These are phyloP conservation scores for Aspergillus costaricaensis DNA, from an alignment of 2,329 filamentous ascomycete genomes.

Conservation along the genomic window DNA sequence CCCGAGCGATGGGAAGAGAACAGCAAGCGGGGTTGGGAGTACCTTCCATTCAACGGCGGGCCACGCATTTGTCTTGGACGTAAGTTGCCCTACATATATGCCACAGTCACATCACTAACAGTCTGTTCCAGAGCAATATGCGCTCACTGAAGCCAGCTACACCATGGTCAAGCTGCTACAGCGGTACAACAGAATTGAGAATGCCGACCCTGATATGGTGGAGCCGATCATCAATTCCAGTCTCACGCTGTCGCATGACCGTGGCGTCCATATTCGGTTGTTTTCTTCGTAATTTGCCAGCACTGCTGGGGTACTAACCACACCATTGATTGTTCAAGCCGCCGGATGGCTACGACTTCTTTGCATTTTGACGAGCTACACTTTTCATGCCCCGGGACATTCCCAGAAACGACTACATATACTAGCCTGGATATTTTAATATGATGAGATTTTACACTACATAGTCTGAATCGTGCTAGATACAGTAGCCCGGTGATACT, in stretches of 20 bases:
- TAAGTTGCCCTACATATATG: conserved; percentile 22
- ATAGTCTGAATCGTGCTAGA: no score
- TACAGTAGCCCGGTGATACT: no score
- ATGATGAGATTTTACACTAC: no score
- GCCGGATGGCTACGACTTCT: no score
- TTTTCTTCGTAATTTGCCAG: conserved; percentile 17
- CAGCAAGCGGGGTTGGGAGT: conserved; percentile 38
- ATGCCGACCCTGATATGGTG: conserved; percentile 32
- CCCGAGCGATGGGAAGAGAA: conserved; percentile 54
- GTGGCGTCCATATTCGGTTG: conserved; percentile 32
- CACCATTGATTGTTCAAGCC: no score
- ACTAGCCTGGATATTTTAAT: no score
- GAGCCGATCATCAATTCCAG: conserved; percentile 34
- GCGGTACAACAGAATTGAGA: conserved; percentile 39
- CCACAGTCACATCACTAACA: not conserved
- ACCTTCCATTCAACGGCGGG: conserved; percentile 43
- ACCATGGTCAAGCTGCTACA: conserved; percentile 42
- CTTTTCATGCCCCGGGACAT: no score
- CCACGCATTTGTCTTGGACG: conserved; percentile 45
- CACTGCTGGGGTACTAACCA: not conserved
- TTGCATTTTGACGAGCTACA: no score
- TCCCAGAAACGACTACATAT: no score
- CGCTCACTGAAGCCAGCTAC: conserved; percentile 46
- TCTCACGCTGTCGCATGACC: conserved; percentile 36
- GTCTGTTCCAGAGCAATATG: conserved; percentile 41